Percentiles rank a stretch among this genome's conserved stretches.
These are phyloP conservation scores for Botryosphaeria dothidea DNA, from an alignment of 2,329 filamentous ascomycete species.

Conservation along the genomic window DNA sequence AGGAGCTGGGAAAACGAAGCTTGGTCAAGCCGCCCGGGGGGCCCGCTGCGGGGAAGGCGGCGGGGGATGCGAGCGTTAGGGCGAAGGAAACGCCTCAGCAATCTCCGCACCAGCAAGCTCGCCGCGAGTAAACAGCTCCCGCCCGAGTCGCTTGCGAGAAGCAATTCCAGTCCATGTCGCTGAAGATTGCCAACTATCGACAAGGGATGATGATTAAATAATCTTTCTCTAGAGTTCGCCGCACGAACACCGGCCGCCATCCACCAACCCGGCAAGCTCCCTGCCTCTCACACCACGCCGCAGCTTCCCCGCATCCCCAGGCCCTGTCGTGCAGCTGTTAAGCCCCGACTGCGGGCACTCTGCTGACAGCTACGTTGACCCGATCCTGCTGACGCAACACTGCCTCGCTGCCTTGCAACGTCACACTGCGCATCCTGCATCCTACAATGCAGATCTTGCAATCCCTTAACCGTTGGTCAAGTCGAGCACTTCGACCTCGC, in stretches of 20 bases:
- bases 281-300: neutral
- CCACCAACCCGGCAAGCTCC: neutral
- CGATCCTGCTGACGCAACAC: neutral
- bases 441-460: neutral
- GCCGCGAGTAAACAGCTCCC: neutral
- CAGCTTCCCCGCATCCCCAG: constrained; percentile 7
- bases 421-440: constrained; percentile 1
- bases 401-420: neutral
- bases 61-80: neutral
- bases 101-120: neutral
- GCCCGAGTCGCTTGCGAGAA: no score
- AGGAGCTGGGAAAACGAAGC: neutral
- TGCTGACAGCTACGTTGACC: neutral
- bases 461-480: constrained; percentile 23
- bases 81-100: neutral
- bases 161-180: no score
- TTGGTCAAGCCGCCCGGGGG: neutral
- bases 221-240: no score
- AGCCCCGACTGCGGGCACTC: neutral
- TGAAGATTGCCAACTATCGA: no score
- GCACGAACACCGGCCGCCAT: neutral
- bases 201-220: no score
- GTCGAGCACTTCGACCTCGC: constrained; percentile 38
- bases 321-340: neutral
- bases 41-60: neutral